Base-by-base conservation (phyloP, 106 monocot species). In the Posidonia australis region DNA sequence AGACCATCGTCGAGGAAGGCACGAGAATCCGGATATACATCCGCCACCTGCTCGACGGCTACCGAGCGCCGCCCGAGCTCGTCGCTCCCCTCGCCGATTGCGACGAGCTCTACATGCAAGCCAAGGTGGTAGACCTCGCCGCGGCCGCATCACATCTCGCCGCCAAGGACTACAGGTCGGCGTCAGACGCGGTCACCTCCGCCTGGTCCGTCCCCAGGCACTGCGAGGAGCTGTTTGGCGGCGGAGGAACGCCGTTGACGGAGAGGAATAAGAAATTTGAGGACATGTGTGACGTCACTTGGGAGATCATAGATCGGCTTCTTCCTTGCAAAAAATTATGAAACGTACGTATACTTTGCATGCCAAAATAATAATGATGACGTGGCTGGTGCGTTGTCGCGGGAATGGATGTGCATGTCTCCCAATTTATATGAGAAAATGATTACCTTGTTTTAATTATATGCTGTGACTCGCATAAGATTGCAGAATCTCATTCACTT, bases 261-360 rank as follows among this genome's bases (percentile, higher is more conserved):
- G n/a, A 11, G 48, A 49, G n/a, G n/a, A 49, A 49, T n/a, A 49
- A 49, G 48, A 5, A 49, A 14, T 49, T 49, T 49, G 48, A 49
- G 48, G n/a, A 49, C 14, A n/a, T 49, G 48, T 49, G 48, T 49
- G 48, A 49, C n/a, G 55, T 56, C 55, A 56, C 24, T 19, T 26
- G 55, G 26, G 55, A 49, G 48, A 49, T 49, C 18, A 17, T 49
- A n/a, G 48, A 49, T 49, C 5, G n/a, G n/a, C n/a, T n/a, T n/a
- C n/a, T n/a, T n/a, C n/a, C n/a, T n/a, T n/a, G n/a, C n/a, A n/a
- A n/a, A n/a, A n/a, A n/a, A n/a, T n/a, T n/a, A n/a, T n/a, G n/a
- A n/a, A n/a, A n/a, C n/a, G n/a, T n/a, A n/a, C n/a, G n/a, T n/a
- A n/a, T n/a, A n/a, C n/a, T n/a, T n/a, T n/a, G n/a, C n/a, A n/a